Evolutionary conservation across 1,139 yeast genomes (phyloP), one percentile per base, ranked within the genome.

Genomic region (Blastobotrys proliferans): DNA sequence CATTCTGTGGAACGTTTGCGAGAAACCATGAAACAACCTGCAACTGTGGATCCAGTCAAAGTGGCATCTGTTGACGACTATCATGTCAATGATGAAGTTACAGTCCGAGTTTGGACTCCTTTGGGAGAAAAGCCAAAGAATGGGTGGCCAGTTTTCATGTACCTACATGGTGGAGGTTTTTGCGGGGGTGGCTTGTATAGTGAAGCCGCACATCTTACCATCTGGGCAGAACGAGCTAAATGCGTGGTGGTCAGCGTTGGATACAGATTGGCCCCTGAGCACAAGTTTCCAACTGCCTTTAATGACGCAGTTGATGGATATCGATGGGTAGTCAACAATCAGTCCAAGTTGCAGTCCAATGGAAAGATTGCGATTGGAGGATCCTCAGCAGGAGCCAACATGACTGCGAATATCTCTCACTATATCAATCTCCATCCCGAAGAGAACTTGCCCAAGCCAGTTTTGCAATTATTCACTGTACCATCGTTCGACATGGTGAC

Each of bases 191-290:
- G n/a, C n/a, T n/a, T n/a, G n/a, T n/a, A n/a, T n/a, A n/a, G n/a
- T n/a, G n/a, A n/a, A n/a, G n/a, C n/a, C n/a, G n/a, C n/a, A n/a
- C n/a, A n/a, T n/a, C n/a, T n/a, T n/a, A 31, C 45, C 3, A 13
- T 24, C 8, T 44, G 45, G 45, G 42, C 45, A 3, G 33, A 38
- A 17, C 29, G 10, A 2, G 40, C 40, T 9, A 28, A 37, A 10
- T 44, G 47, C 24, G 43, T 40, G 21, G 48, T 45, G 10, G 27
- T 40, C 21, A 49, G 53, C 5, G 57, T 58, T 9, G 75, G 72
- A 49, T 72, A 72, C 53, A 51, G 76, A 31, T 55, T 70, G 41
- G 77, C 76, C 0, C 79, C 78, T 3, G 76, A 73, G 52, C 53
- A 62, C 51, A 72, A 73, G 16, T 73, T 62, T 50, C 78, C 79